These are phyloP conservation scores for Triticum urartu DNA, from an alignment of 176 grass and related monocot genomes.

Conservation along the genomic window DNA sequence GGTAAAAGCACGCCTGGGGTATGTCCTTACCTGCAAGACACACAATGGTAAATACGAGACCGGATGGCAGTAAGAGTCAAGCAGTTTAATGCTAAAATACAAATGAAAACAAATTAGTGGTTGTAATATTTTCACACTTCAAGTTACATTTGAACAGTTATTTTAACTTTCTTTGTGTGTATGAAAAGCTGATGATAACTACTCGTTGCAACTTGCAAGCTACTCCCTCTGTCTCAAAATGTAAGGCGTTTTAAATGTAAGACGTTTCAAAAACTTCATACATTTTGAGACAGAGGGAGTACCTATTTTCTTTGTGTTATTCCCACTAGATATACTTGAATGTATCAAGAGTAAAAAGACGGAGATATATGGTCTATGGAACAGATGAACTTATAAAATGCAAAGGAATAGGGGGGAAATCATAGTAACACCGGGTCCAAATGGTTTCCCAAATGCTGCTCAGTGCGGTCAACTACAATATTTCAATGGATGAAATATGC, in stretches of 20 bases:
- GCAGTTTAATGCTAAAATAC: background rate
- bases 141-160: background rate
- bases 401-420: background rate
- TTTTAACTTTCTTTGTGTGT: background rate
- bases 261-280: too few relatives aligned
- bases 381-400: background rate
- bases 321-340: background rate
- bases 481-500: background rate
- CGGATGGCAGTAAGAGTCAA: background rate
- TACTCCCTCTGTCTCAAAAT: background rate
- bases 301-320: background rate
- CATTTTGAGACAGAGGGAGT: too few relatives aligned
- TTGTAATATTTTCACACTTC: background rate
- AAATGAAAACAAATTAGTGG: background rate
- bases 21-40: slow-evolving; percentile 72
- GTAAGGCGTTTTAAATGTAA: too few relatives aligned
- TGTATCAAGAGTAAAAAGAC: too few relatives aligned
- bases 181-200: background rate
- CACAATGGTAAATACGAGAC: background rate
- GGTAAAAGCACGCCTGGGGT: slow-evolving; percentile 75
- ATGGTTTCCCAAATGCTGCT: too few relatives aligned
- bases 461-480: background rate
- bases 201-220: background rate
- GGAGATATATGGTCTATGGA: background rate
- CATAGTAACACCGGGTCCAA: background rate